Conservation (phyloP, 2,329 filamentous ascomycete genomes). For the Fusarium scirpi region DNA sequence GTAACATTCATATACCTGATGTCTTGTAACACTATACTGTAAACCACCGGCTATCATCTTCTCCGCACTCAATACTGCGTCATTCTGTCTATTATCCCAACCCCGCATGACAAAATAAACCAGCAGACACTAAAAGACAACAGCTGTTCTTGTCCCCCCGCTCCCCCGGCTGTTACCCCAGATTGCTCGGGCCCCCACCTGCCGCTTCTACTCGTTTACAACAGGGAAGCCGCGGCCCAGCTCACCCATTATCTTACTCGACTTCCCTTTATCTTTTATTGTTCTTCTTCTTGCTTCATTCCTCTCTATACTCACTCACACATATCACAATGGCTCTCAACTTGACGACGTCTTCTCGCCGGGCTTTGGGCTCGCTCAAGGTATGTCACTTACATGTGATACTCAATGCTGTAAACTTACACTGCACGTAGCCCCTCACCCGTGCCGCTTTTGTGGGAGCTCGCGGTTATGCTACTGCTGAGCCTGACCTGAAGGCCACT, state of each 20-base stretch:
- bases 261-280: background rate
- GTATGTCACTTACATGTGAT: constrained; percentile 57
- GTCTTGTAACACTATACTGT: background rate
- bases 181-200: constrained; percentile 37
- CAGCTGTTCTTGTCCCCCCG: constrained; percentile 29
- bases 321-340: constrained; percentile 70
- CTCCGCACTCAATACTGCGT: constrained; percentile 24
- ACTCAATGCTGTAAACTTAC: constrained; percentile 6
- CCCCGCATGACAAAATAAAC: constrained; percentile 42
- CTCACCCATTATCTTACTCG: constrained; percentile 16
- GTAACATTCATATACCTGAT: background rate
- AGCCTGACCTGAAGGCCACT: constrained; percentile 90
- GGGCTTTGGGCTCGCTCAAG: constrained; percentile 73
- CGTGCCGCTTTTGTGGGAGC: constrained; percentile 50
- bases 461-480: constrained; percentile 78
- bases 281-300: constrained; percentile 8
- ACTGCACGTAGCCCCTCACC: constrained; percentile 46
- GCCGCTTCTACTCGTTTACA: constrained; percentile 42
- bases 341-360: constrained; percentile 66
- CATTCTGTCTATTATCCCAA: constrained; percentile 2
- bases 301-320: constrained; percentile 4
- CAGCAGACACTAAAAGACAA: background rate
- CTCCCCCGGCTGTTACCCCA: constrained; percentile 46
- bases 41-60: constrained; percentile 16
- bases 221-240: constrained; percentile 44